phyloP scores from a whole-genome alignment of 2,329 filamentous ascomycete species.

The Atkinsonella hypoxylon region DNA sequence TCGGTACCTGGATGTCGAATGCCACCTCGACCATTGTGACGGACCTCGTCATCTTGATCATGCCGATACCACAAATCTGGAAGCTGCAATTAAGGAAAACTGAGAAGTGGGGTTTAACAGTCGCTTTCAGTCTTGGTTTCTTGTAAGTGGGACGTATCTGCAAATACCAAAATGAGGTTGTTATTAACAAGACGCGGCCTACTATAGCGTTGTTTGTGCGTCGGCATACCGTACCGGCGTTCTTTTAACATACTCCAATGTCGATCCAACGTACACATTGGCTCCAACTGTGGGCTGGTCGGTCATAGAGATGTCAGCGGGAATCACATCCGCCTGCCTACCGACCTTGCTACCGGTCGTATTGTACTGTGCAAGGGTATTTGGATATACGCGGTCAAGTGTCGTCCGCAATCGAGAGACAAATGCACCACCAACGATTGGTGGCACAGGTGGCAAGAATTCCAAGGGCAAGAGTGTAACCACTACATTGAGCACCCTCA shows the following conservation, averaged over 20 bases:
- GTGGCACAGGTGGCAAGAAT: slow-evolving; percentile 9
- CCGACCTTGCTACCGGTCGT: slow-evolving; percentile 38
- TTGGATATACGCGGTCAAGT: slow-evolving; percentile 26
- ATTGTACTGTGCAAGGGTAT: slow-evolving; percentile 21
- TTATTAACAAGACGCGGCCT: neutral
- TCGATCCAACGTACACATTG: slow-evolving; percentile 34
- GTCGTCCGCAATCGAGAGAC: slow-evolving; percentile 15
- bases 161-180: no score
- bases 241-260: slow-evolving; percentile 29
- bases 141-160: slow-evolving; percentile 22
- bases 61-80: slow-evolving; percentile 35
- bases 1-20: slow-evolving; percentile 38
- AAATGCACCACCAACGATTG: slow-evolving; percentile 11
- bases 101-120: slow-evolving; percentile 31
- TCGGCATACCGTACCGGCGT: slow-evolving; percentile 35
- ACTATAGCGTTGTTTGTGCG: slow-evolving; percentile 31
- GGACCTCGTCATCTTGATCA: slow-evolving; percentile 31
- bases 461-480: slow-evolving; percentile 9
- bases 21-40: slow-evolving; percentile 34
- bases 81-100: slow-evolving; percentile 26
- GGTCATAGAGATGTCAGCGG: slow-evolving; percentile 34
- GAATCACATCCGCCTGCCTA: slow-evolving; percentile 40
- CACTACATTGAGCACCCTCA: slow-evolving; percentile 9
- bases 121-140: slow-evolving; percentile 32
- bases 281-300: slow-evolving; percentile 35